Evolutionary conservation across 2,329 filamentous ascomycete species (phyloP).

Genomic region (Pseudogymnoascus sp.): DNA sequence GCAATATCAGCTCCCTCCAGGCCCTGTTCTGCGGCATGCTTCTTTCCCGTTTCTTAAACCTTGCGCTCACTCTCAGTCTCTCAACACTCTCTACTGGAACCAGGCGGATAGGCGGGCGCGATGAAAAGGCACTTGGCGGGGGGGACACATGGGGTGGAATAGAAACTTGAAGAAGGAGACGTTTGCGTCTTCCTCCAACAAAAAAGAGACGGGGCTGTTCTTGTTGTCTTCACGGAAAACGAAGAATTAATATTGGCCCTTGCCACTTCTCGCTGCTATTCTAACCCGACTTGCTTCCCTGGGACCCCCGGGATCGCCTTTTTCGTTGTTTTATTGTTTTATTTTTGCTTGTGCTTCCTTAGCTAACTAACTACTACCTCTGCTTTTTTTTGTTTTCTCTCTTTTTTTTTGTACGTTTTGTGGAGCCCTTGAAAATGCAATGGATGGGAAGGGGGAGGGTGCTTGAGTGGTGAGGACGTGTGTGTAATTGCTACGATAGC

Average conservation of each 20-base stretch:
- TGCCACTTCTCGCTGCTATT: constrained; percentile 7
- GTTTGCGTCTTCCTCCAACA: background rate
- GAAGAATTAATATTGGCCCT: constrained; percentile 6
- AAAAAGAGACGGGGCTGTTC: constrained; percentile 3
- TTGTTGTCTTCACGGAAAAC: constrained; percentile 8
- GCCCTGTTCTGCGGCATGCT: constrained; percentile 7
- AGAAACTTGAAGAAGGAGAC: background rate
- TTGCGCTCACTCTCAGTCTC: background rate
- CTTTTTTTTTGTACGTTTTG: constrained; percentile 7
- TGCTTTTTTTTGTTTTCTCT: constrained; percentile 1
- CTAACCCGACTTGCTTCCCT: background rate
- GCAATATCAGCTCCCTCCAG: background rate
- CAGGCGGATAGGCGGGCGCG: constrained; percentile 5
- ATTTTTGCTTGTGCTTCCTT: constrained; percentile 3
- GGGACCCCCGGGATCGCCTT: background rate
- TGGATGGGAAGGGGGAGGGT: constrained; percentile 4
- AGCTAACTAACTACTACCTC: constrained; percentile 3
- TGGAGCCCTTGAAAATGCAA: constrained; percentile 9
- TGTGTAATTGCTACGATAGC: constrained; percentile 8
- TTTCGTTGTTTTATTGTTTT: constrained; percentile 8
- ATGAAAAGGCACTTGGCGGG: background rate
- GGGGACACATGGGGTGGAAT: background rate
- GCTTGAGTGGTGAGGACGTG: constrained; percentile 8
- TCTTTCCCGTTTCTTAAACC: background rate
- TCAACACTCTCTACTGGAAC: constrained; percentile 7